A percentile compares a stretch with the other conserved stretches of the same genome.
Evolutionary conservation across 331 rosid genomes (phyloP).

Genomic region (Pyracantha coccinea): DNA sequence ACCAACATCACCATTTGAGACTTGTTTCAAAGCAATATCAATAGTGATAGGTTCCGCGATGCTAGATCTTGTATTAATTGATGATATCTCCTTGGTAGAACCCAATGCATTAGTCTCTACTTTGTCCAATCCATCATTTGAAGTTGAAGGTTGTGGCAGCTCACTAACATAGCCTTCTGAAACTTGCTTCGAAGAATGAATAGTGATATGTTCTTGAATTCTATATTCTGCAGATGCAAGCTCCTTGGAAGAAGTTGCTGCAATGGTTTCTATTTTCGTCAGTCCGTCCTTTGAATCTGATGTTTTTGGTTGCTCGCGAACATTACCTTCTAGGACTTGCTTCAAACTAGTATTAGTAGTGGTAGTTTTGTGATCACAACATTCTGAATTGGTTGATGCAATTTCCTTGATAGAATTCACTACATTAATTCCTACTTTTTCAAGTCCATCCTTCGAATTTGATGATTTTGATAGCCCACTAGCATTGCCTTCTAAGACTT

Average conservation of each 20-base stretch:
- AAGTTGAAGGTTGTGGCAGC: not conserved
- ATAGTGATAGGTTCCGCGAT: not conserved
- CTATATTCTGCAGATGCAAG: not conserved
- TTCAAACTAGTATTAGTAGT: not conserved
- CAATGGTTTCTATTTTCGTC: not conserved
- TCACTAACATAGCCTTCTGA: constrained; percentile 13
- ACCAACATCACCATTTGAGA: not conserved
- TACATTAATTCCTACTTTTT: not conserved
- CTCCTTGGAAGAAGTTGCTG: not conserved
- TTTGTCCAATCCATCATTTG: fast-evolving
- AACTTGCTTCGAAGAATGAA: constrained; percentile 18
- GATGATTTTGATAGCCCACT: not conserved
- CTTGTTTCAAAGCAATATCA: not conserved
- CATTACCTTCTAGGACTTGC: not conserved
- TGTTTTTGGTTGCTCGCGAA: not conserved
- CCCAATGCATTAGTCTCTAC: not conserved
- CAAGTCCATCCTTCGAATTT: not conserved
- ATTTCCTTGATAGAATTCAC: not conserved
- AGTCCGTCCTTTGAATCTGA: not conserved
- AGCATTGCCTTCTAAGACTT: not conserved
- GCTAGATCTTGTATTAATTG: not conserved
- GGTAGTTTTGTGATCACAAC: not conserved
- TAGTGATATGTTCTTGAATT: constrained; percentile 20
- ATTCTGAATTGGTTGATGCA: not conserved
- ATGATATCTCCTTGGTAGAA: not conserved